Base-by-base conservation (phyloP, 2,329 filamentous ascomycete species). In the Onygena corvina region DNA sequence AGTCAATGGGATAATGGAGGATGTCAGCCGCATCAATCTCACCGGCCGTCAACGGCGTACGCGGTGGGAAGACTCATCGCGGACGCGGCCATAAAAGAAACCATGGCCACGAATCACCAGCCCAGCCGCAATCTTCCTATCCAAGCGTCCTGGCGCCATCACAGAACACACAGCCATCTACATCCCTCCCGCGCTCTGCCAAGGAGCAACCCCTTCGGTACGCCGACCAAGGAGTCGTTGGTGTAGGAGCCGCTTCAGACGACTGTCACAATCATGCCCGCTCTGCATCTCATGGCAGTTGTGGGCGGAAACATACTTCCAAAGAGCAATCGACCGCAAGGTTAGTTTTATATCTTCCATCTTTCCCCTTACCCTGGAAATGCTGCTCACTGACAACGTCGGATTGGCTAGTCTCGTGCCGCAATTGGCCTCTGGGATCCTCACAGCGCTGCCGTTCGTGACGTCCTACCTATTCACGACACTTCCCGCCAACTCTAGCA, bases 11-110 rank as follows among this genome's bases (percentile, higher is more conserved):
- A 51, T 52, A 40, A 56, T 56, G 53, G 53, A 52, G 47, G 35
- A 55, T 55, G 50, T 53, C 50, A 12, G 46, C 46, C 31, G 35
- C 31, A 36, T 20, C 44, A 31, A 52, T 51, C 42, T 34, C 53
- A 31, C 42, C 51, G 47, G 52, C 50, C 47, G 48, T 47, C 47
- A 53, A 52, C 52, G 50, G 48, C 44, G 52, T 46, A 46, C 54
- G 50, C 33, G 46, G 47, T 46, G 54, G 52, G 46, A 50, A 34
- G 30, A 35, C 29, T 25, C 46, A 38, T 47, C 34, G 46, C 36
- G 44, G 48, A 47, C 46, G 44, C 42, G 33, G 48, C 31, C 53
- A 53, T 51, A 50, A 47, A 34, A 49, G 51, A 23, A 49, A 49
- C 29, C 46, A 27, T 35, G 45, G 38, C 34, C 40, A 46, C 9